A percentile compares a stretch with the other conserved stretches of the same genome.
phyloP scores from a whole-genome alignment of 2,329 filamentous ascomycete genomes.

The Xylariaceae sp. region DNA sequence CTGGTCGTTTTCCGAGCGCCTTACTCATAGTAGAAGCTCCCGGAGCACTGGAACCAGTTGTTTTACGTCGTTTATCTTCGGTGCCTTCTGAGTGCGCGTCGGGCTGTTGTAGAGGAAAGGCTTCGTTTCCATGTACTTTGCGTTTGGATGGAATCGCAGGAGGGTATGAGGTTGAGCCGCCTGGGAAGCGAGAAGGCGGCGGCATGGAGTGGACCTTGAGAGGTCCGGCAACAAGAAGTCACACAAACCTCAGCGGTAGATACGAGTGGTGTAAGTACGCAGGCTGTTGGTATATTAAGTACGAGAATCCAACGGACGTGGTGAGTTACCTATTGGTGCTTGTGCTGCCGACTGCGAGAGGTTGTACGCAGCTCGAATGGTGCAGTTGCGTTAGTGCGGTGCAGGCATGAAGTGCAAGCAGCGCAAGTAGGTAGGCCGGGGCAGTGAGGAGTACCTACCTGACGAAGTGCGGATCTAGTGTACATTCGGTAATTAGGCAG shows the following conservation, averaged over 20 bases:
- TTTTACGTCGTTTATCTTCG: conserved; percentile 25
- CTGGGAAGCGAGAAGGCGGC: conserved; percentile 26
- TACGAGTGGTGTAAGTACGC: not conserved
- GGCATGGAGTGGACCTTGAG: conserved; percentile 28
- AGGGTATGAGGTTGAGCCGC: conserved; percentile 25
- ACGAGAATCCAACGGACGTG: not conserved
- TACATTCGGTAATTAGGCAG: no score
- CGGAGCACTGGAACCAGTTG: conserved; percentile 4
- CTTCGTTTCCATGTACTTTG: conserved; percentile 17
- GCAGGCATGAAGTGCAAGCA: no score
- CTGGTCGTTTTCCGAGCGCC: conserved; percentile 19
- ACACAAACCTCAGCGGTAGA: conserved; percentile 20
- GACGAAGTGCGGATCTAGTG: no score
- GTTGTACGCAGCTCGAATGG: not conserved
- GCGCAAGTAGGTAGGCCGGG: no score
- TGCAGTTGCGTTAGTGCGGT: not conserved
- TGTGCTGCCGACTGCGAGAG: not conserved
- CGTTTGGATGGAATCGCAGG: conserved; percentile 27
- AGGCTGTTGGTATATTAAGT: conserved; percentile 1
- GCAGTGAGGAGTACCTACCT: no score
- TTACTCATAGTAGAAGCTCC: conserved; percentile 18
- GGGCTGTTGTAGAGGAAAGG: conserved; percentile 7
- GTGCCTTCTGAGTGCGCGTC: conserved; percentile 7
- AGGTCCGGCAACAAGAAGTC: conserved; percentile 30
- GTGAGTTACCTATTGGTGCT: not conserved